Evolutionary conservation across 345 rosid species (phyloP).

Genomic region (Citrus mangshanensis): DNA sequence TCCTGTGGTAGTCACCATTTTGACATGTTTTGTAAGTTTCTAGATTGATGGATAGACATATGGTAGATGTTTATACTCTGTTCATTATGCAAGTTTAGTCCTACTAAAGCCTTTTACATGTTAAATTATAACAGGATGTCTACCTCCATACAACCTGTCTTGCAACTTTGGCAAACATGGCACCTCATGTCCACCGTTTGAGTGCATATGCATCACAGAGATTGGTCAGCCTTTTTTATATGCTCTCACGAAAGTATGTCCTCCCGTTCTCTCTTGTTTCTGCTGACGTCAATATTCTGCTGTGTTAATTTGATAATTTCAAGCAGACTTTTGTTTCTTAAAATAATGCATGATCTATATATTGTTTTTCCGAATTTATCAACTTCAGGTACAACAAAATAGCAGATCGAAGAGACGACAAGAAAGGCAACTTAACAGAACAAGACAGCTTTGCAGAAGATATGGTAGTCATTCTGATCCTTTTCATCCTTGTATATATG

Average conservation of each 20-base stretch:
- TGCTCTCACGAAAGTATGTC: slow-evolving; percentile 96
- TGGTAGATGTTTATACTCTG: not conserved
- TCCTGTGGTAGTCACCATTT: not conserved
- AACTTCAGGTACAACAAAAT: slow-evolving; percentile 75
- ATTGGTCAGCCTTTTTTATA: slow-evolving; percentile 92
- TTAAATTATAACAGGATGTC: slow-evolving; percentile 67
- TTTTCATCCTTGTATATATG: slow-evolving; percentile 14
- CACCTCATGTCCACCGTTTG: slow-evolving; percentile 91
- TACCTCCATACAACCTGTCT: slow-evolving; percentile 96
- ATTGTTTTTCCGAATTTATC: slow-evolving; percentile 4
- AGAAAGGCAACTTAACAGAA: slow-evolving; percentile 51
- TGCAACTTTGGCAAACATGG: slow-evolving; percentile 98
- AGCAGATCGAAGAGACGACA: slow-evolving; percentile 63
- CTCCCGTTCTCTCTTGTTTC: not conserved
- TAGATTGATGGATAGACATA: not conserved
- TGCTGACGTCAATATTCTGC: not conserved
- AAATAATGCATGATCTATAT: not conserved
- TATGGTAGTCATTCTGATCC: slow-evolving; percentile 42
- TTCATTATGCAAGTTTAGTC: not conserved
- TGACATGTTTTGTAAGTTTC: not conserved
- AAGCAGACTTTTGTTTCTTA: not conserved
- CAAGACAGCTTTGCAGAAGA: slow-evolving; percentile 64
- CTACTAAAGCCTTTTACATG: not conserved
- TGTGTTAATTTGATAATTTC: not conserved
- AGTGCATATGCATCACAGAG: slow-evolving; percentile 98